A percentile compares a stretch with the other conserved stretches of the same genome.
These are phyloP conservation scores for Podospora didyma DNA, from an alignment of 495 filamentous ascomycete species.

Conservation along the genomic window DNA sequence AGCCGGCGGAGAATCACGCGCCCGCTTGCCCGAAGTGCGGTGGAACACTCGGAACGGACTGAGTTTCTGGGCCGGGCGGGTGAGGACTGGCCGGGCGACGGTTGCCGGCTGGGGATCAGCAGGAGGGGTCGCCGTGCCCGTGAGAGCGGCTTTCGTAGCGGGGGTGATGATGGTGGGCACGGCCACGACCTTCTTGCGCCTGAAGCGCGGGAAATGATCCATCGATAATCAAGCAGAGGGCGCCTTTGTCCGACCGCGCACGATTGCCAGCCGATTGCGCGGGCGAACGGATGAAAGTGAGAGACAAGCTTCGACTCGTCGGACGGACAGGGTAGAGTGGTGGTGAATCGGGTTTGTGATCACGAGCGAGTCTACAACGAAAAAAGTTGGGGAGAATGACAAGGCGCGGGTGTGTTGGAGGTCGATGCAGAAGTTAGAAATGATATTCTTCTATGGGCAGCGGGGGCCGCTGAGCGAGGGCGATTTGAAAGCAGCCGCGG, in stretches of 20 bases:
- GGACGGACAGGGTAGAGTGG: no score
- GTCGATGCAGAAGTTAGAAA: not conserved
- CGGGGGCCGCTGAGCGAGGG: not conserved
- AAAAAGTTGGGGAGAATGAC: not conserved
- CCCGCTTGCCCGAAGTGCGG: constrained; percentile 35
- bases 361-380: no score
- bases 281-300: not conserved
- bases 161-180: constrained; percentile 11
- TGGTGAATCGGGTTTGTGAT: no score
- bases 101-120: constrained; percentile 13
- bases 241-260: not conserved
- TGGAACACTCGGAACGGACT: constrained; percentile 30
- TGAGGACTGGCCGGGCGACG: constrained; percentile 15
- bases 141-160: not conserved
- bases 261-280: not conserved
- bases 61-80: constrained; percentile 23
- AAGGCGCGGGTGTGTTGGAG: not conserved
- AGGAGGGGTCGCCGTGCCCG: constrained; percentile 18
- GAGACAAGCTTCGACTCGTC: no score
- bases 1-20: constrained; percentile 36
- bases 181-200: constrained; percentile 21
- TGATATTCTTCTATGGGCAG: no score
- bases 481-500: not conserved
- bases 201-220: constrained; percentile 24
- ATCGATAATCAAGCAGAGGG: constrained; percentile 3